Percentiles rank a stretch among this genome's conserved stretches.
These are phyloP conservation scores for Pythium aquatile DNA, from an alignment of 352 stramenopile genomes.

Conservation along the genomic window DNA sequence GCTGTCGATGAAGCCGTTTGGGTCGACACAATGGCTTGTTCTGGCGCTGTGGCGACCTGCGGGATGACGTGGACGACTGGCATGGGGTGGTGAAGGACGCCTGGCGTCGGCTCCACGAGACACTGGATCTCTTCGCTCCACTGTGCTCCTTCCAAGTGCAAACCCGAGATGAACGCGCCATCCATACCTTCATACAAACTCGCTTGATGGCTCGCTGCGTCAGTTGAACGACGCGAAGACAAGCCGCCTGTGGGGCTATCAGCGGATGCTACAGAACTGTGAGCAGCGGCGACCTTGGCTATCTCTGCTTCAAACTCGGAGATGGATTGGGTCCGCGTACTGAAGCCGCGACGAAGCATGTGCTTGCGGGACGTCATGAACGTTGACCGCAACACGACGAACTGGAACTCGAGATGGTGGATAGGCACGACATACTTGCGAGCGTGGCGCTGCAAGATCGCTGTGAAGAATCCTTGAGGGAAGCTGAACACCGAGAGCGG, in stretches of 20 bases:
- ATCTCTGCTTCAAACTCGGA: conserved; percentile 23
- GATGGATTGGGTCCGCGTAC: conserved; percentile 15
- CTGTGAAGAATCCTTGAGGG: conserved; percentile 76
- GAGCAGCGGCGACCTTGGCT: conserved; percentile 13
- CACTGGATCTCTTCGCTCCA: conserved; percentile 54
- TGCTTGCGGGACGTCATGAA: conserved; percentile 24
- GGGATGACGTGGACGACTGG: conserved; percentile 87
- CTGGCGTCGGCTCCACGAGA: conserved; percentile 52
- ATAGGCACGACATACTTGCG: conserved; percentile 68
- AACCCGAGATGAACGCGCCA: conserved; percentile 52
- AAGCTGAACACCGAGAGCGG: conserved; percentile 72
- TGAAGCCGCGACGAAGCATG: conserved; percentile 14
- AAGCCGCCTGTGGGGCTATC: neutral
- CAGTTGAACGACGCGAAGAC: conserved; percentile 6
- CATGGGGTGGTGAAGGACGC: conserved; percentile 69
- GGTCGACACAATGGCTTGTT: neutral
- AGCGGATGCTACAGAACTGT: neutral
- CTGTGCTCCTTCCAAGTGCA: conserved; percentile 69
- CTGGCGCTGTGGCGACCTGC: conserved; percentile 22
- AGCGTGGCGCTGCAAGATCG: conserved; percentile 69
- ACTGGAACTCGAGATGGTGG: conserved; percentile 76
- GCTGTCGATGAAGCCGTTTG: neutral
- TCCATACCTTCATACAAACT: conserved; percentile 32
- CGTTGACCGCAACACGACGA: conserved; percentile 32
- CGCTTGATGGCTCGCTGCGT: neutral